These are phyloP conservation scores for Jasminum sambac DNA, from an alignment of 257 asterid species.

Conservation along the genomic window DNA sequence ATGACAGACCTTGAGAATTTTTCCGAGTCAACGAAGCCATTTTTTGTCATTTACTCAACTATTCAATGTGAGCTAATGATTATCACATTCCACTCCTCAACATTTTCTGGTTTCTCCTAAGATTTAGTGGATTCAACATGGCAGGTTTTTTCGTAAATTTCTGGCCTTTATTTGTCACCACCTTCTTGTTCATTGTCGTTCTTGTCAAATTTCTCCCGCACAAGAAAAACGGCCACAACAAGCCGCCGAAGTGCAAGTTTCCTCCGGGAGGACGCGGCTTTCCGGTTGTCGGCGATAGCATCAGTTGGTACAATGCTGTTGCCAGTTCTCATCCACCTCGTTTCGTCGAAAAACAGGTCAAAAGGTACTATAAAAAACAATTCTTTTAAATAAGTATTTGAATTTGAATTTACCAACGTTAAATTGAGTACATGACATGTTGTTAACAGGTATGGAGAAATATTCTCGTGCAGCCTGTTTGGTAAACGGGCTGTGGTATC, in stretches of 20 bases:
- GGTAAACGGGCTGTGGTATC: slow-evolving; percentile 85
- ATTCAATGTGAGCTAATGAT: slow-evolving; percentile 26
- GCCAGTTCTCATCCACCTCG: slow-evolving; percentile 83
- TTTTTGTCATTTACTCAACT: slow-evolving; percentile 41
- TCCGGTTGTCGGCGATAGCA: slow-evolving; percentile 74
- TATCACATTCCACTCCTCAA: slow-evolving; percentile 29
- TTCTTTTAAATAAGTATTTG: neutral
- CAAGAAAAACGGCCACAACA: slow-evolving; percentile 11
- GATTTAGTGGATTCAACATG: slow-evolving; percentile 33
- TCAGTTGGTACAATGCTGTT: slow-evolving; percentile 82
- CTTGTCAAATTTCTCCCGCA: slow-evolving; percentile 27
- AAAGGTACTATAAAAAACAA: slow-evolving; percentile 39
- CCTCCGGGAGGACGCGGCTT: slow-evolving; percentile 90
- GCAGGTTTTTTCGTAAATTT: slow-evolving; percentile 17
- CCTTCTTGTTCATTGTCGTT: slow-evolving; percentile 30
- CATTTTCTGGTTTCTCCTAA: slow-evolving; percentile 9
- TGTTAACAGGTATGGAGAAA: slow-evolving; percentile 63
- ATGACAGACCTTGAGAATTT: slow-evolving; percentile 34
- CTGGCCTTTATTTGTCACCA: slow-evolving; percentile 34
- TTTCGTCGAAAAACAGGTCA: slow-evolving; percentile 71
- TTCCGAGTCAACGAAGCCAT: slow-evolving; percentile 44
- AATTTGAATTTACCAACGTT: neutral
- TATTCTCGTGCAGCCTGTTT: slow-evolving; percentile 72
- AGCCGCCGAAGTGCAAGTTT: slow-evolving; percentile 27
- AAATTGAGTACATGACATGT: neutral